Evolutionary conservation across 768 basidiomycete genomes (phyloP).

Genomic region (Rhodotorula sphaerocarpa): DNA sequence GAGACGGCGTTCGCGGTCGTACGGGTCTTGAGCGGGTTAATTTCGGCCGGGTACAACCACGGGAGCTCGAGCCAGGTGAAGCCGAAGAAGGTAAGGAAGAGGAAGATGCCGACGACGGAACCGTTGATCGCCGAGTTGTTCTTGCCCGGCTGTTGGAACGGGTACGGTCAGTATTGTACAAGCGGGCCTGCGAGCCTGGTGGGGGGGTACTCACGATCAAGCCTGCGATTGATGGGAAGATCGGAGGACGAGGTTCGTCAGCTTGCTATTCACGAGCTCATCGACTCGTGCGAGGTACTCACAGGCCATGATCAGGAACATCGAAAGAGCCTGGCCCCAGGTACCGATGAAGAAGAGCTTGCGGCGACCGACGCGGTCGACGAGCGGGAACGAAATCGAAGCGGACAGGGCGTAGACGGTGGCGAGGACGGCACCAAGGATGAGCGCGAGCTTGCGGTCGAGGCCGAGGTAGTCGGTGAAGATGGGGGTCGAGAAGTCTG

Average conservation of each 20-base stretch:
- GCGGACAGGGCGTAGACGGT: constrained; percentile 45
- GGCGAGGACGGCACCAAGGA: constrained; percentile 45
- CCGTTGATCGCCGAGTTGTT: constrained; percentile 41
- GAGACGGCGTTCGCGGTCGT: constrained; percentile 47
- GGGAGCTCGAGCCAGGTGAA: constrained; percentile 65
- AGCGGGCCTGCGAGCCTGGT: too few species aligned
- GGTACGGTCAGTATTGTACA: too few species aligned
- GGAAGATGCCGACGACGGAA: constrained; percentile 48
- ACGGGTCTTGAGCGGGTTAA: constrained; percentile 47
- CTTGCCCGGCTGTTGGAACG: too few species aligned
- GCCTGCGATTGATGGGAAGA: too few species aligned
- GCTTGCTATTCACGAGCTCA: too few species aligned
- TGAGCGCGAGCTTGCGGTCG: constrained; percentile 42
- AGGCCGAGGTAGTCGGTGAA: constrained; percentile 46
- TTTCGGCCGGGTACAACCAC: constrained; percentile 57
- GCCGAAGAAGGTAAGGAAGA: constrained; percentile 66
- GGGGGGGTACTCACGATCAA: too few species aligned
- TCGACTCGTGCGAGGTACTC: too few species aligned
- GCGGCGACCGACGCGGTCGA: constrained; percentile 48
- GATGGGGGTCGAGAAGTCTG: constrained; percentile 48
- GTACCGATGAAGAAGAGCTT: constrained; percentile 47
- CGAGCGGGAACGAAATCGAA: constrained; percentile 37
- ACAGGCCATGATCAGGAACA: constrained; percentile 39
- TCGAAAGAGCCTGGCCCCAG: constrained; percentile 39
- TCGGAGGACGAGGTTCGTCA: too few species aligned